Base-by-base conservation (phyloP, 2,329 filamentous ascomycete species). In the Metarhizium robertsii region DNA sequence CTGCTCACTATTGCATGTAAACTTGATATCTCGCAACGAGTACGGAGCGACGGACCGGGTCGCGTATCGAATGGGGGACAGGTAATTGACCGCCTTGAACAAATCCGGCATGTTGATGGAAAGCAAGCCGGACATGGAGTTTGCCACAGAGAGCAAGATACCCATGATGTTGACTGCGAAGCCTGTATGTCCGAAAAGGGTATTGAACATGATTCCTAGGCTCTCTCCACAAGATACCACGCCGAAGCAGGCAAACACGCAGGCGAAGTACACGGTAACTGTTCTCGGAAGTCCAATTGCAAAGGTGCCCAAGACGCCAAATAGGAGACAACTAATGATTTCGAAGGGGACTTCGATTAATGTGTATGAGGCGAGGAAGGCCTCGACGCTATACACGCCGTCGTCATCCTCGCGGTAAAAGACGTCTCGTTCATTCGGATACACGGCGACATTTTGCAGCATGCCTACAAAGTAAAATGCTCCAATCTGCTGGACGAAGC, bases 141-240 rank as follows among this genome's bases (percentile, higher is more conserved):
- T 85, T 0, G 86, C 84, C 7, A 92, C 79, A 0, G 83, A 84
- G 3, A 92, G 74, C 18, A 91, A 75, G 46, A 89, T 78, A 1
- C 80, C 84, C 60, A 86, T 89, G 55, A 89, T 70, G 61, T 88
- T 90, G 57, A 91, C 81, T 0, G 87, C 86, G 66, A 91, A 91
- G 2, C 88, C 88, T 0, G 86, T 87, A 64, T 91, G 87, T 7
- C 67, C 69, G 66, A 90, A 88, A 8, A 91, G 71, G 0, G 87
- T 90, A 71, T 90, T 90, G 74, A 91, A 91, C 72, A 90, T 83
- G 64, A 92, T 90, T 1, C 88, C 87, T 1, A 91, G 65, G 53
- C 83, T 87, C 72, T 91, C 88, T 30, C 88, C 88, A 63, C 86
- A 90, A 54, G 76, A 85, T 16, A 89, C 85, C 54, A 91, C 81